A percentile compares a stretch with the other conserved stretches of the same genome.
Conservation (phyloP, 2,329 filamentous ascomycete species). For the Blumeria graminis region DNA sequence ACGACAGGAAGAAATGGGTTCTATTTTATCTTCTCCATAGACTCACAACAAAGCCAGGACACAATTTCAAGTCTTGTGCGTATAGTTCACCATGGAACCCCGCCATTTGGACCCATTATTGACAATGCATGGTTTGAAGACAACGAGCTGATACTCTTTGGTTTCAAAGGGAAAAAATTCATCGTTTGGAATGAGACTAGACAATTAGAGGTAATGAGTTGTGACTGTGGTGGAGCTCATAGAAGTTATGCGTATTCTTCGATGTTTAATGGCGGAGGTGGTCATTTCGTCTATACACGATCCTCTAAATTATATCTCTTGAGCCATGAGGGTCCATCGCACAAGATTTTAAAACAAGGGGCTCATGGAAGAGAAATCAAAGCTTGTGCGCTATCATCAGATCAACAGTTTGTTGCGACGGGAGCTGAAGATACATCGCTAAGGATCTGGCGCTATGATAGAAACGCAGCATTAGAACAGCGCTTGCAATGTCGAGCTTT, state of each 20-base stretch:
- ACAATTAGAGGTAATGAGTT: conserved; percentile 41
- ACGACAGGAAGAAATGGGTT: conserved; percentile 56
- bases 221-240: conserved; percentile 71
- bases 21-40: conserved; percentile 33
- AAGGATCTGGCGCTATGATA: conserved; percentile 37
- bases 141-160: conserved; percentile 43
- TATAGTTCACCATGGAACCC: conserved; percentile 39
- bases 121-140: conserved; percentile 42
- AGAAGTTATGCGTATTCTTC: conserved; percentile 41
- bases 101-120: conserved; percentile 52
- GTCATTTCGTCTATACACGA: conserved; percentile 52
- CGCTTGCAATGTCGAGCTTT: conserved; percentile 28
- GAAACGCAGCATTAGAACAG: conserved; percentile 2
- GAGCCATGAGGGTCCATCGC: conserved; percentile 18
- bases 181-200: conserved; percentile 56
- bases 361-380: conserved; percentile 78
- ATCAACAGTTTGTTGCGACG: conserved; percentile 29
- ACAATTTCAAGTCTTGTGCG: not conserved
- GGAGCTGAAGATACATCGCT: conserved; percentile 52
- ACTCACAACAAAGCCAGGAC: not conserved
- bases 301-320: conserved; percentile 27
- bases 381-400: conserved; percentile 24
- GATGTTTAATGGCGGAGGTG: conserved; percentile 13
- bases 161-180: conserved; percentile 60
- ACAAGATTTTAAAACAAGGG: conserved; percentile 33